These are phyloP conservation scores for Lathyrus tuberosus DNA, from an alignment of 306 rosid genomes.

Conservation along the genomic window DNA sequence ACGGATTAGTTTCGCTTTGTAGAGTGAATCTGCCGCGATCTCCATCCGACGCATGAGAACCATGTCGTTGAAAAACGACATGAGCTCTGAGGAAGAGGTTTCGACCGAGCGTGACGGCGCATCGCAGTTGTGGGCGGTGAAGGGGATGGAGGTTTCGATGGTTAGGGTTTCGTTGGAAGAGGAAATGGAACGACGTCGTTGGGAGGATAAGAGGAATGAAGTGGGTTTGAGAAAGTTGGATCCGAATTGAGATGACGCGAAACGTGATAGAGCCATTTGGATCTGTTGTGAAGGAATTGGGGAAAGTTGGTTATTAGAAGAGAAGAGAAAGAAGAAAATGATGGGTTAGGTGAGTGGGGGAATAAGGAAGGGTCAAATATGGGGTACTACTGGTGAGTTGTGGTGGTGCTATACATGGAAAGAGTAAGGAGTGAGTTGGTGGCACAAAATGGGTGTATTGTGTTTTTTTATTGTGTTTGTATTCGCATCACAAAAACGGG, in stretches of 20 bases:
- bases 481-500: no score
- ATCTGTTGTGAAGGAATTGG: conserved; percentile 11
- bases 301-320: background rate
- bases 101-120: conserved; percentile 76
- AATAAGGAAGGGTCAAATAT: background rate
- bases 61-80: conserved; percentile 71
- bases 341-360: conserved; percentile 14
- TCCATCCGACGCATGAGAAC: conserved; percentile 92
- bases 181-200: conserved; percentile 53
- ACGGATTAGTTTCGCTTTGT: conserved; percentile 87
- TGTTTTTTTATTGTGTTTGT: background rate
- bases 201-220: conserved; percentile 40
- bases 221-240: conserved; percentile 57
- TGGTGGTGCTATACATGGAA: background rate
- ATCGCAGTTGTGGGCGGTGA: conserved; percentile 72
- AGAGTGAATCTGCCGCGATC: conserved; percentile 91
- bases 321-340: background rate
- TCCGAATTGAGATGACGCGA: conserved; percentile 47
- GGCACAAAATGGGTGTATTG: background rate
- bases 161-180: conserved; percentile 55
- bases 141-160: conserved; percentile 76
- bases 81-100: conserved; percentile 64
- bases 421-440: background rate
- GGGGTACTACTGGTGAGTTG: background rate
- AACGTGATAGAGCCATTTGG: conserved; percentile 64